A percentile compares a stretch with the other conserved stretches of the same genome.
Evolutionary conservation across 176 grass and related monocot species (phyloP).

Genomic region (Tillandsia fasciculata): DNA sequence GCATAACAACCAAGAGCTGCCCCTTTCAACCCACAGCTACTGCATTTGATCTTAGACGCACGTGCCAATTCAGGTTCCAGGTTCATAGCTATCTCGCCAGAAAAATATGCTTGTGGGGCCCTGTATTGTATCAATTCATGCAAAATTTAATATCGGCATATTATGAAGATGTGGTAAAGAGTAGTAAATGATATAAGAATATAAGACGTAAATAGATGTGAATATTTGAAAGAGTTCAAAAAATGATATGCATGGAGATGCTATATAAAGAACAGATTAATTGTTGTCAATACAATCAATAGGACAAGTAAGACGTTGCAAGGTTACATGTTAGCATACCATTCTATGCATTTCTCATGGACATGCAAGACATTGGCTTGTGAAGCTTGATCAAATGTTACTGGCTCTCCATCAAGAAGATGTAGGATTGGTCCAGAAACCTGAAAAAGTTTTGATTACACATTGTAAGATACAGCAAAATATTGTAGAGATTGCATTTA

Average conservation of each 20-base stretch:
- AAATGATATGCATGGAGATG: neutral
- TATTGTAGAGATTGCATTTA: neutral
- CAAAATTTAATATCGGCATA: neutral
- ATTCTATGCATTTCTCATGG: constrained; percentile 95
- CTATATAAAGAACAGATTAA: neutral
- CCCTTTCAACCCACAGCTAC: constrained; percentile 76
- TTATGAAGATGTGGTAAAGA: neutral
- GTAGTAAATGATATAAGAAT: neutral
- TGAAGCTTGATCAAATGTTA: constrained; percentile 45
- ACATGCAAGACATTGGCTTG: constrained; percentile 64
- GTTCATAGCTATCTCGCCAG: constrained; percentile 54
- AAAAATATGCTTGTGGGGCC: constrained; percentile 90
- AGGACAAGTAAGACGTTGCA: neutral
- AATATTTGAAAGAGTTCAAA: no score
- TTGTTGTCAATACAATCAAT: neutral
- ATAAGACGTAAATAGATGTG: neutral
- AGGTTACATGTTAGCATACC: constrained; percentile 29
- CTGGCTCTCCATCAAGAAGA: constrained; percentile 49
- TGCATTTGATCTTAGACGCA: constrained; percentile 90
- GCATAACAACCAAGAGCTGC: constrained; percentile 89
- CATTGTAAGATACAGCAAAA: neutral
- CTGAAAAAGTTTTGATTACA: constrained; percentile 27
- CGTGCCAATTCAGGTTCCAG: constrained; percentile 66
- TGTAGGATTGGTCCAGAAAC: constrained; percentile 59
- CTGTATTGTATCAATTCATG: constrained; percentile 25